Evolutionary conservation across 345 rosid genomes (phyloP), one percentile per base, ranked within the genome.

Genomic region (Camelina laxa): DNA sequence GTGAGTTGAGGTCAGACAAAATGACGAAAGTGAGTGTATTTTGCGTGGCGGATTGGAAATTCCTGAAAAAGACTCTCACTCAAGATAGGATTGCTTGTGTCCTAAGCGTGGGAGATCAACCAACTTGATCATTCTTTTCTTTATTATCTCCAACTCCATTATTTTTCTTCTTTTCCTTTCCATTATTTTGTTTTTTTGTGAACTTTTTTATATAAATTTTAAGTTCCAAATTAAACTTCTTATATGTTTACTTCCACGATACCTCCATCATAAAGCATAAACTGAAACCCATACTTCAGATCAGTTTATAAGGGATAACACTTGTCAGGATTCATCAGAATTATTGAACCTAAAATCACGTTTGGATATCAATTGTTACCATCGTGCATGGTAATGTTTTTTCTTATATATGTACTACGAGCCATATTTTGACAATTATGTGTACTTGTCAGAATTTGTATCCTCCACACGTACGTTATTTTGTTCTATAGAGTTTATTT

Each of bases 11-110:
- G 60, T 74, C 53, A 67, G 61, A 49, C 60, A 67, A 75, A 67
- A 75, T 60, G 67, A 68, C 65, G 70, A 76, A 76, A 55, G 70
- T 45, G 51, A 69, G 75, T 76, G 79, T 69, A 69, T 69, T 69
- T 76, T 76, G 70, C 75, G 80, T 76, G 70, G 80, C 65, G n/a
- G 53, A 15, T 62, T 69, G 51, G 56, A 30, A 44, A 61, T 54
- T 62, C 42, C 9, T 45, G 65, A 70, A 55, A 76, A 62, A 62
- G 65, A 76, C 75, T 61, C 63, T 4, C 36, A 35, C 63, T 4
- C 36, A 35, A 76, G 42, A 54, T 69, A 16, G 44, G 47, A 44
- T 69, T 76, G 65, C 70, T 75, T 61, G 59, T 62, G 44, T 22
- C 53, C 14, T 19, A 75, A 68, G 69, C 63, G 20, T 66, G 22